phyloP scores from a whole-genome alignment of 257 asterid species.

The Solanum medicagineum region DNA sequence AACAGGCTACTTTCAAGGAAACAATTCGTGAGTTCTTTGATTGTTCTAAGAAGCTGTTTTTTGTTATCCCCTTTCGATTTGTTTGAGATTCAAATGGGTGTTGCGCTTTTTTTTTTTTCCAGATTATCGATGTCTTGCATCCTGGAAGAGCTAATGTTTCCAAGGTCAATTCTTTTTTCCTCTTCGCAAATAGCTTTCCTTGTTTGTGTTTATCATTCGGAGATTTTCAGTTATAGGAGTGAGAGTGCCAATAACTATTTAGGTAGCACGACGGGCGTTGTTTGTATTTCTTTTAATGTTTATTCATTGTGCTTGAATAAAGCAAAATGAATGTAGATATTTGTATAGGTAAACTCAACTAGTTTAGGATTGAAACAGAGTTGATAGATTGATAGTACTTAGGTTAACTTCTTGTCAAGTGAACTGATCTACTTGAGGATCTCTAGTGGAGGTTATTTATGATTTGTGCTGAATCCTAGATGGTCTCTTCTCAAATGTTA shows the following conservation, averaged over 20 bases:
- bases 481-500: neutral
- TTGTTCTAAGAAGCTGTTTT: neutral
- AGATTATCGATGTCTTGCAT: slow-evolving; percentile 82
- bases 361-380: neutral
- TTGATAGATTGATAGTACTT: neutral
- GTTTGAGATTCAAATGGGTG: neutral
- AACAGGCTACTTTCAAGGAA: slow-evolving; percentile 82
- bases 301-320: neutral
- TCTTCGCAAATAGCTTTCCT: neutral
- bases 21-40: slow-evolving; percentile 44
- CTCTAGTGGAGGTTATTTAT: neutral
- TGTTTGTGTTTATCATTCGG: neutral
- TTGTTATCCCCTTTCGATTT: neutral
- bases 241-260: neutral
- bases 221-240: neutral
- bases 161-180: slow-evolving; percentile 33
- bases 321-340: neutral
- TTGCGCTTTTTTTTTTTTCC: neutral
- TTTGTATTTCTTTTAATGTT: neutral
- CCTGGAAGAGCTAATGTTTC: slow-evolving; percentile 90
- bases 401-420: neutral
- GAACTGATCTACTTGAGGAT: neutral
- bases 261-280: neutral
- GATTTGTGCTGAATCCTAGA: neutral
- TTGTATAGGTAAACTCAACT: neutral